Conservation (phyloP, 805 yeast species). For the Candida hispaniensis region DNA sequence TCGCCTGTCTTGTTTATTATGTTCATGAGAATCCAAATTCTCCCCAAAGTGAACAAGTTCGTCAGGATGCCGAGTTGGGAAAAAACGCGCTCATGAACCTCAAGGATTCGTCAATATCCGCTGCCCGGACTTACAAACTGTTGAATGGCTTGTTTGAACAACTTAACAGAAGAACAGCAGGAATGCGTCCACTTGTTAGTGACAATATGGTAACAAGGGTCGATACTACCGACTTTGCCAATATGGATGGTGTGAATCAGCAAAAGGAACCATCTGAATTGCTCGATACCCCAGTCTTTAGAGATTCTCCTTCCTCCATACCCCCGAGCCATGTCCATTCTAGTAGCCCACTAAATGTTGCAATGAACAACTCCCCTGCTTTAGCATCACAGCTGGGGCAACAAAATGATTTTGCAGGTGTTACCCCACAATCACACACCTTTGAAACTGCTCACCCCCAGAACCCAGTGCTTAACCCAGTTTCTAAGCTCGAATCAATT, state of each 20-base stretch:
- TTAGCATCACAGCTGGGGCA: too few relatives aligned
- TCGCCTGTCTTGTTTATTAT: constrained; percentile 75
- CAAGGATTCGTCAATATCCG: constrained; percentile 67
- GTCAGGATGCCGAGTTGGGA: constrained; percentile 73
- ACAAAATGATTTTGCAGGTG: too few relatives aligned
- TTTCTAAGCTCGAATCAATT: too few relatives aligned
- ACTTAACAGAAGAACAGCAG: constrained; percentile 22
- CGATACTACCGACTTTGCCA: constrained; percentile 12
- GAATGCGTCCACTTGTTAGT: constrained; percentile 8
- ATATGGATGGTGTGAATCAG: constrained; percentile 8
- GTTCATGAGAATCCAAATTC: constrained; percentile 42
- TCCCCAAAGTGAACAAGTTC: constrained; percentile 33
- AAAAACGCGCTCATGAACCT: constrained; percentile 58
- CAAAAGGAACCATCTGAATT: constrained; percentile 1
- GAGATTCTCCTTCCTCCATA: constrained; percentile 1
- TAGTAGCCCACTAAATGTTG: too few relatives aligned
- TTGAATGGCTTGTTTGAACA: constrained; percentile 48
- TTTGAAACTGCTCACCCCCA: not conserved
- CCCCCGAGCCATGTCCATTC: too few relatives aligned
- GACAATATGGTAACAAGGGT: constrained; percentile 9
- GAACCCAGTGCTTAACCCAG: not conserved
- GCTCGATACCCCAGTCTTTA: constrained; percentile 3
- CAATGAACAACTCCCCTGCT: not conserved
- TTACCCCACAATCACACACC: too few relatives aligned
- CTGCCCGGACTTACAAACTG: constrained; percentile 67